Conservation (phyloP, 2,329 filamentous ascomycete genomes). For the Fusarium xylarioides region DNA sequence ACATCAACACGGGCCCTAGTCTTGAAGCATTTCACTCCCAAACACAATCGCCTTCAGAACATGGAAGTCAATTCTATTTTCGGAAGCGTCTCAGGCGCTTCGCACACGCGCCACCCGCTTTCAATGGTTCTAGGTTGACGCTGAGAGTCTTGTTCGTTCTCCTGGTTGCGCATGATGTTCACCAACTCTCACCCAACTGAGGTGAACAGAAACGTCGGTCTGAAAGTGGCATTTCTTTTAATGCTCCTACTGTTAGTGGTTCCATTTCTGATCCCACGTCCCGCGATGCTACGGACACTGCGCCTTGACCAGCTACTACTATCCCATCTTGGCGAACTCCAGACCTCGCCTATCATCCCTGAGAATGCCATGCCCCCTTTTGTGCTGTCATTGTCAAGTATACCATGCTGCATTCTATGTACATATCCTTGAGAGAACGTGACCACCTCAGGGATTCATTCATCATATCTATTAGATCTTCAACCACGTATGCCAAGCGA, state of each 20-base stretch:
- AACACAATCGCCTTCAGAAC: slow-evolving; percentile 30
- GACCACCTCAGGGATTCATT: background rate
- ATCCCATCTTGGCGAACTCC: slow-evolving; percentile 8
- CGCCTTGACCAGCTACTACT: slow-evolving; percentile 20
- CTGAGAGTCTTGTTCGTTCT: background rate
- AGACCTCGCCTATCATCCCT: slow-evolving; percentile 6
- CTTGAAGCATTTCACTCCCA: slow-evolving; percentile 20
- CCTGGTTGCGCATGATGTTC: background rate
- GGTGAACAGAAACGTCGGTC: slow-evolving; percentile 13
- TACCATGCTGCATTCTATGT: background rate
- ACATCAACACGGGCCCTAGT: slow-evolving; percentile 31
- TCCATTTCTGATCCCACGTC: slow-evolving; percentile 30
- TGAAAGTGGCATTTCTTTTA: slow-evolving; percentile 14
- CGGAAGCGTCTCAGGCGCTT: slow-evolving; percentile 39
- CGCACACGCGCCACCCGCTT: slow-evolving; percentile 35
- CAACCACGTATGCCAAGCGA: background rate
- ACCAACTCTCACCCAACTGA: background rate
- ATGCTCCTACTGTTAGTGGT: slow-evolving; percentile 1
- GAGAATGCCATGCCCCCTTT: background rate
- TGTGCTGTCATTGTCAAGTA: background rate
- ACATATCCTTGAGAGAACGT: background rate
- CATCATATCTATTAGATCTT: background rate
- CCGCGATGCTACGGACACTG: slow-evolving; percentile 9
- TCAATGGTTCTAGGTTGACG: background rate
- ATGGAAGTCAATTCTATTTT: slow-evolving; percentile 36